Base-by-base conservation (phyloP, 1,284 basidiomycete species). In the Tremellales sp. region DNA sequence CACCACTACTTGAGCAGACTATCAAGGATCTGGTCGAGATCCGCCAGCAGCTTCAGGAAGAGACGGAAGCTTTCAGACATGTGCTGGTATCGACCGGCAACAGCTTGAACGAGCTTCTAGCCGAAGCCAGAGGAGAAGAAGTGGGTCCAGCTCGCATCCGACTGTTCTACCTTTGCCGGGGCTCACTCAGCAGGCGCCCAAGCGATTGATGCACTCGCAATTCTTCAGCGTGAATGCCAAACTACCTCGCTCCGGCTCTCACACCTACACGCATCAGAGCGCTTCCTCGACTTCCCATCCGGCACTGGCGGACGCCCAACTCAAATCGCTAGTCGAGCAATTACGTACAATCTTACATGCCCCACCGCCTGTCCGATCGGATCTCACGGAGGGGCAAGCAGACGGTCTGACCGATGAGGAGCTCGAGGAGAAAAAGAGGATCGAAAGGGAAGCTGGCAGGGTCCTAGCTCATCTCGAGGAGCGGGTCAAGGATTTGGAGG, bases 21-120 rank as follows among this genome's bases (percentile, higher is more conserved):
- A 75, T 92, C 23, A 80, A 84, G 43, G 83, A 90, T 55, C 82
- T 89, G 1, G 85, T 89, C 60, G 78, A 79, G 40, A 82, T 86
- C 0, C 76, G 86, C 35, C 75, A 77, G 40, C 80, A 81, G 48
- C 76, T 91, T 24, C 73, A 79, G 26, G 82, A 85, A 40, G 87
- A 92, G 70, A 88, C 86, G 43, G 73, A 81, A 45, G 78, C 78
- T 27, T 79, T 92, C 49, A 80, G 84, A 49, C 81, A 80, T 47
- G 74, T 89, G n/a, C 69, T 89, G 2, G 68, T 91, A 26, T 78
- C 80, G 26, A 77, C 82, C 3, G 82, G 84, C 17, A 89, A 89
- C 61, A 82, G 84, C 52, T 69, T 87, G 22, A 82, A 84, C 58
- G 75, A 77, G 21, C 73, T 85, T 24, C 47, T 72, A 8, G 66